Percentiles rank a stretch among this genome's conserved stretches.
Conservation (phyloP, 108 stramenopile genomes). For the Nitzschia palea region DNA sequence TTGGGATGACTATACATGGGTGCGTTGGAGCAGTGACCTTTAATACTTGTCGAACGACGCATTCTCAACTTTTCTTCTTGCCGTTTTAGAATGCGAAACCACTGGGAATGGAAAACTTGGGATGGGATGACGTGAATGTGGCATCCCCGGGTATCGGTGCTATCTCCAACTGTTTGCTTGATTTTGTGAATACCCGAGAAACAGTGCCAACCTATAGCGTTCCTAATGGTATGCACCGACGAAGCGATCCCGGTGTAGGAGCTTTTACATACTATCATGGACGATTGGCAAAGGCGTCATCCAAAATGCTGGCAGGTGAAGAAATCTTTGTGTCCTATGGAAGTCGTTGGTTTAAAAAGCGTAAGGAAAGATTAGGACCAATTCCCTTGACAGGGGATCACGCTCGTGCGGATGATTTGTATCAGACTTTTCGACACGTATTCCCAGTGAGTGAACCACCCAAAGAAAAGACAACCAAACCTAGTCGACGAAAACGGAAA, state of each 20-base stretch:
- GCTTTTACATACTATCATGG: constrained; percentile 37
- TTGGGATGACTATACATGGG: constrained; percentile 54
- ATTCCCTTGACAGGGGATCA: constrained; percentile 40
- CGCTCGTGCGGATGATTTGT: constrained; percentile 4
- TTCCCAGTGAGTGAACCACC: too few relatives aligned
- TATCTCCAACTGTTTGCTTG: constrained; percentile 32
- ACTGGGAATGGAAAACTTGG: constrained; percentile 2
- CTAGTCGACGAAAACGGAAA: too few relatives aligned
- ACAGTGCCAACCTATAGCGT: constrained; percentile 3
- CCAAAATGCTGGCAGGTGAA: constrained; percentile 33
- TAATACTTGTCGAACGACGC: neutral
- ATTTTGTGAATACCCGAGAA: constrained; percentile 43
- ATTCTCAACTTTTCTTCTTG: neutral
- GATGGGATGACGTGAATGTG: constrained; percentile 21
- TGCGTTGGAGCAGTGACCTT: too few relatives aligned
- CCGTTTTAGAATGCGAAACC: neutral
- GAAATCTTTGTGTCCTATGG: constrained; percentile 48
- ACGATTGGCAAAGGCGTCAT: constrained; percentile 26
- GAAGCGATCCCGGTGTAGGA: constrained; percentile 53
- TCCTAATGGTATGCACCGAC: constrained; percentile 43
- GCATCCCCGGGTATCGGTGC: constrained; percentile 41
- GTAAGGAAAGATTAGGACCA: constrained; percentile 23
- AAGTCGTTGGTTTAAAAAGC: constrained; percentile 23
- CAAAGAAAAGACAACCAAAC: neutral
- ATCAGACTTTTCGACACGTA: constrained; percentile 8